Base-by-base conservation (phyloP, 2,329 filamentous ascomycete species). In the Sordariomycetes sp. region DNA sequence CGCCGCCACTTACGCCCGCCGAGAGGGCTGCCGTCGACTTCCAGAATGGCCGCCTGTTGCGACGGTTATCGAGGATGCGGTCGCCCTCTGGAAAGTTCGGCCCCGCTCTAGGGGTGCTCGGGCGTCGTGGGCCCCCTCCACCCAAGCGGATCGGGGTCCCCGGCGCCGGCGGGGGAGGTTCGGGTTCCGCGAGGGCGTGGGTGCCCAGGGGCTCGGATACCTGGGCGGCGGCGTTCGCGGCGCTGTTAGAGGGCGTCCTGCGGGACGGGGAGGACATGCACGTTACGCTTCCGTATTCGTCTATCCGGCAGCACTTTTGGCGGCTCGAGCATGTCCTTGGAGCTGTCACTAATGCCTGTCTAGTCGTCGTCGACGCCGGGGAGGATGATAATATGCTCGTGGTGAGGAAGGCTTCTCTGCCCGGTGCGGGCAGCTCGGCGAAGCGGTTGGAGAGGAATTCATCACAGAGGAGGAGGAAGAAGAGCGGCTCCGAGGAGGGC, bases 181-280 rank as follows among this genome's bases (percentile, higher is more conserved):
- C 25, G 12, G 25, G 15, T 20, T 50, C 28, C 17, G 54, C 39
- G 42, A 35, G n/a, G 54, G 50, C 25, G n/a, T 56, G 17, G 17
- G 54, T 51, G 17, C 15, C 42, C 20, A 35, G 22, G 42, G 50
- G 51, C 2, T 57, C 51, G 25, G 54, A 34, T 15, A 75, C 72
- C 1, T 86, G 82, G 83, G 73, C 73, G 1, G 69, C 74, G 35
- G 79, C 80, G 0, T 86, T 86, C 57, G 74, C 79, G 45, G 69
- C 72, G 2, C 66, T 85, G 57, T 65, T 85, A 10, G 82, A 85
- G 61, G 72, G 72, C 0, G 69, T 80, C 2, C 65, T 85, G 20
- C 71, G 80, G 10, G 83, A 85, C 60, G 80, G 75, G 0, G 82
- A 86, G 64, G 81, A 84, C 61, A 74, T 80, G 69, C 73, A 75